These are phyloP conservation scores for Fusarium annulatum DNA, from an alignment of 2,329 filamentous ascomycete genomes.

Conservation along the genomic window DNA sequence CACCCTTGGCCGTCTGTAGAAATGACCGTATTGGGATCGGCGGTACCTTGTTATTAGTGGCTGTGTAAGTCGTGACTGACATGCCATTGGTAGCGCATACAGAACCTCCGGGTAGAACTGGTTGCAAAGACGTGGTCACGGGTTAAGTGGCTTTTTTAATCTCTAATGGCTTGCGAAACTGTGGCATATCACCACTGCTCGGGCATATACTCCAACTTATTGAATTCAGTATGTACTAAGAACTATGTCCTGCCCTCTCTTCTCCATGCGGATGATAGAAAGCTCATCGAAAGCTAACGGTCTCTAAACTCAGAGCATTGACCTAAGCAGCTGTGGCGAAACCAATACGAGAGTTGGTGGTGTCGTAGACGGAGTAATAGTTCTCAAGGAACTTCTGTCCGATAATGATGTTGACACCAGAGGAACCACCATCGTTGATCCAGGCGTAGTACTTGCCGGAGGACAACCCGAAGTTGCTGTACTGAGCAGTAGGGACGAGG, in stretches of 20 bases:
- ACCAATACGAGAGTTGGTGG: slow-evolving; percentile 1
- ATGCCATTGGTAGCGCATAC: fast-evolving
- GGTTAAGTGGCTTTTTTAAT: fast-evolving
- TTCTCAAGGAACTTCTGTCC: slow-evolving; percentile 9
- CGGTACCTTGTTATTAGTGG: neutral
- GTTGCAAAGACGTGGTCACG: fast-evolving
- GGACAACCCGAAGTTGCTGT: neutral
- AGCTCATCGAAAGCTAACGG: fast-evolving
- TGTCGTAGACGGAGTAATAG: neutral
- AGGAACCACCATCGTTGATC: neutral
- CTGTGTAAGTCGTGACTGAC: fast-evolving
- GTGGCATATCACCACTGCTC: fast-evolving
- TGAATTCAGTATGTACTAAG: neutral
- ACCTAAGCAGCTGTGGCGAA: neutral
- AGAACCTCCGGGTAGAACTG: fast-evolving
- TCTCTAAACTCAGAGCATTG: fast-evolving
- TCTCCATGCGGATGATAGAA: fast-evolving
- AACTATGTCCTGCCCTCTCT: neutral
- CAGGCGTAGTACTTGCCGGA: neutral
- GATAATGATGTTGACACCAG: neutral
- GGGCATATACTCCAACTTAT: neutral
- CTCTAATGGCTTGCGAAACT: neutral
- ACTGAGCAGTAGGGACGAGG: neutral
- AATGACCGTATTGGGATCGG: fast-evolving
- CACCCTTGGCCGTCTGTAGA: fast-evolving